phyloP scores from a whole-genome alignment of 106 monocot species.

The Dendrobium officinale region DNA sequence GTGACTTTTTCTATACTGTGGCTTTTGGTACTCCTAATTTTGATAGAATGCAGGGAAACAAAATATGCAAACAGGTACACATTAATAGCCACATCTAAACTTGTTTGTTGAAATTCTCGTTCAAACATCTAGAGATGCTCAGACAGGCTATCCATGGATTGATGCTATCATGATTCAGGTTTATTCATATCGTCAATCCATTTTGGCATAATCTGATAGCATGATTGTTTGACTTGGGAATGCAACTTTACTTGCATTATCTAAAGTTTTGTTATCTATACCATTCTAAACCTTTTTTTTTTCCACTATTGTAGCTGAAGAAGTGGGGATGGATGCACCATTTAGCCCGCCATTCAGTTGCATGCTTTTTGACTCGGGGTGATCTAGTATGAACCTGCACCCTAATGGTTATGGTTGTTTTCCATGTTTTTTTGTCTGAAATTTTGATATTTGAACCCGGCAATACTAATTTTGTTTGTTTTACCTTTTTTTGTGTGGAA shows the following conservation, averaged over 20 bases:
- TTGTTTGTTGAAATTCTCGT: not conserved
- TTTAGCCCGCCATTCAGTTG: constrained; percentile 83
- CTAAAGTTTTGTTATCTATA: too few species aligned
- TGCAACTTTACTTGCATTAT: too few species aligned
- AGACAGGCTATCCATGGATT: constrained; percentile 92
- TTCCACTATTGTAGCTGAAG: constrained; percentile 40
- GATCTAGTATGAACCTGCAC: constrained; percentile 50
- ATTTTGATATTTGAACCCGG: too few species aligned
- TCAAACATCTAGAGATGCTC: constrained; percentile 39
- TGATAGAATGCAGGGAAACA: constrained; percentile 86
- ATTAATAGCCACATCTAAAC: not conserved
- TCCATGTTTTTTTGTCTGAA: too few species aligned
- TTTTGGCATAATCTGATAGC: not conserved
- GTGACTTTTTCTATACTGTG: constrained; percentile 87
- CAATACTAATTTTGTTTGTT: too few species aligned
- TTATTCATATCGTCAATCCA: not conserved
- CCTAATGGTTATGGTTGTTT: not conserved
- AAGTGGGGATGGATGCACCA: constrained; percentile 99
- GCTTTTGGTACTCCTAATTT: constrained; percentile 85
- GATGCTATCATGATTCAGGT: constrained; percentile 98
- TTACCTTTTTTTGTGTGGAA: too few species aligned
- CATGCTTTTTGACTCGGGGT: constrained; percentile 88
- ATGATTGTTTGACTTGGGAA: not conserved
- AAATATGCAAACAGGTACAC: constrained; percentile 81
- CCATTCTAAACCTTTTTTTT: not conserved